Evolutionary conservation across 108 stramenopile genomes (phyloP).

Genomic region (Cyclotella cryptica): DNA sequence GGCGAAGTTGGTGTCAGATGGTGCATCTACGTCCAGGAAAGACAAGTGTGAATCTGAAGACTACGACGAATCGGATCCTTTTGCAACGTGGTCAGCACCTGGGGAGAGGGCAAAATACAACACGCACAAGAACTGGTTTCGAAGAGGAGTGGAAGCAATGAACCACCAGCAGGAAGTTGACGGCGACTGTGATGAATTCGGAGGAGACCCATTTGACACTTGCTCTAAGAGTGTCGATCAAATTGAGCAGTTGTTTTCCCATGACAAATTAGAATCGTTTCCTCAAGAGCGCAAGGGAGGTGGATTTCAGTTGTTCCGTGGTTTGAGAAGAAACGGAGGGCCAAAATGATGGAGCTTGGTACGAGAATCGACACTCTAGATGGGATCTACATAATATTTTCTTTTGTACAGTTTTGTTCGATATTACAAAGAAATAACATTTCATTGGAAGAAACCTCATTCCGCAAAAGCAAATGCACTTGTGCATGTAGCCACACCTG

Average conservation of each 20-base stretch:
- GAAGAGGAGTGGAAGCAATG: slow-evolving; percentile 26
- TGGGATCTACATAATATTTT: too few species aligned
- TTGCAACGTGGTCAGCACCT: slow-evolving; percentile 42
- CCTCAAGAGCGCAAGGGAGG: slow-evolving; percentile 3
- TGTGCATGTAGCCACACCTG: too few species aligned
- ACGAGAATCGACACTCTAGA: too few species aligned
- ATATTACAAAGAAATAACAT: too few species aligned
- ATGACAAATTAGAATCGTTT: background rate
- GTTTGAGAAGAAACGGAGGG: slow-evolving; percentile 1
- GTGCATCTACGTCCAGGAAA: background rate
- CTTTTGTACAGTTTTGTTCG: too few species aligned
- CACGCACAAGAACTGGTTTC: slow-evolving; percentile 32
- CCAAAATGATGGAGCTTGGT: background rate
- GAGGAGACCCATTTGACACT: slow-evolving; percentile 24
- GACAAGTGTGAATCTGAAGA: slow-evolving; percentile 13
- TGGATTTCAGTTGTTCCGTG: slow-evolving; percentile 26
- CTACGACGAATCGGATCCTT: slow-evolving; percentile 37
- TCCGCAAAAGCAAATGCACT: too few species aligned
- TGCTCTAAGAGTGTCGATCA: background rate
- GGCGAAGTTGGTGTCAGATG: background rate
- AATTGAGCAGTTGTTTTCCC: background rate
- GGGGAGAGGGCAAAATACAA: slow-evolving; percentile 12
- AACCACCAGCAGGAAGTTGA: background rate
- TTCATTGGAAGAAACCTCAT: too few species aligned
- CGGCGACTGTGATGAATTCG: background rate